Conservation (phyloP, 116 monocot species). For the Zostera marina region DNA sequence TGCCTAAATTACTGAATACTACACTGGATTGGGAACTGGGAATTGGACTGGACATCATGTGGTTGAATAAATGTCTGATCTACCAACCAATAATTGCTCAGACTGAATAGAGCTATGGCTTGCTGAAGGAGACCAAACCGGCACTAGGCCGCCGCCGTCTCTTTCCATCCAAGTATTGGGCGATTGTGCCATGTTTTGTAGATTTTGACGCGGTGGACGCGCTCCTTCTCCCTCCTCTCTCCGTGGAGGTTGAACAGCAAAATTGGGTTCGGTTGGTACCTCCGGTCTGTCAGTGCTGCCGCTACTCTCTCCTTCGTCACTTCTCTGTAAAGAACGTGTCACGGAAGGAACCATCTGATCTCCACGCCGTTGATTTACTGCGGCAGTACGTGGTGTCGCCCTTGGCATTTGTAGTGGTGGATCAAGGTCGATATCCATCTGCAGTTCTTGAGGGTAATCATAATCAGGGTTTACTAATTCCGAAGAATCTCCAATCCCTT, state of each 20-base stretch:
- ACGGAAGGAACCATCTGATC: slow-evolving; percentile 92
- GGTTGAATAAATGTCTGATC: slow-evolving; percentile 13
- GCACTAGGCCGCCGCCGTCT: slow-evolving; percentile 68
- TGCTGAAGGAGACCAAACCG: slow-evolving; percentile 70
- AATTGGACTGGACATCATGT: too few species aligned
- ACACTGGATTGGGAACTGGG: too few species aligned
- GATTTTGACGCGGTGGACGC: background rate
- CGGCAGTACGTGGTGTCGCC: slow-evolving; percentile 1
- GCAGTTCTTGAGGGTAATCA: slow-evolving; percentile 55
- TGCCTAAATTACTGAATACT: too few species aligned
- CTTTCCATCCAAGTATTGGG: slow-evolving; percentile 53
- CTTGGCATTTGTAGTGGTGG: slow-evolving; percentile 20
- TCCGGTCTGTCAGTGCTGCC: slow-evolving; percentile 19
- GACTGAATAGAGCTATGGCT: slow-evolving; percentile 23
- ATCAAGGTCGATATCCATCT: slow-evolving; percentile 50
- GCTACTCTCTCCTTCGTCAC: slow-evolving; percentile 35
- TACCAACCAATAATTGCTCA: slow-evolving; percentile 30
- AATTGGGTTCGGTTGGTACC: slow-evolving; percentile 35
- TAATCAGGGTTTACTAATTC: slow-evolving; percentile 30
- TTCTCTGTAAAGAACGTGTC: slow-evolving; percentile 50
- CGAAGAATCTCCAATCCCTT: slow-evolving; percentile 87
- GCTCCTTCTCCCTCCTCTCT: slow-evolving; percentile 1
- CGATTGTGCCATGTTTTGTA: slow-evolving; percentile 22
- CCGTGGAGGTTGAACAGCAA: slow-evolving; percentile 14
- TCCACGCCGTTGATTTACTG: slow-evolving; percentile 18